A percentile compares a stretch with the other conserved stretches of the same genome.
These are phyloP conservation scores for Corchorus olitorius DNA, from an alignment of 345 rosid genomes.

Conservation along the genomic window DNA sequence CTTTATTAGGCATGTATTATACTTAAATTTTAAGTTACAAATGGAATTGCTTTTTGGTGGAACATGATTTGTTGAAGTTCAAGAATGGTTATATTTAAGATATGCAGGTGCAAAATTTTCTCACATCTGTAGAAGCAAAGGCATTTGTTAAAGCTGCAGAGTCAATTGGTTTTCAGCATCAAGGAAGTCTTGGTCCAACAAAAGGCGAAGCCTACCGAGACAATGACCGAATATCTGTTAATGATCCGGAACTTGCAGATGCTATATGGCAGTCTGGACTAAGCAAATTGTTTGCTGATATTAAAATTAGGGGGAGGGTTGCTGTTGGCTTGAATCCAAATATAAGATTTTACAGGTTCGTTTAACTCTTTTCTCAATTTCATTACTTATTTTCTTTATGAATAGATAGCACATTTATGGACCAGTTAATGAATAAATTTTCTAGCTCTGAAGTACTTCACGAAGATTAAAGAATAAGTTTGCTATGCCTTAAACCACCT, in stretches of 20 bases:
- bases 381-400: background rate
- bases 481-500: background rate
- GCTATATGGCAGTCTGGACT: constrained; percentile 80
- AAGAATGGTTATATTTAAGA: constrained; percentile 23
- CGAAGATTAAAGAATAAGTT: background rate
- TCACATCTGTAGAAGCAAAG: constrained; percentile 66
- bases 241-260: constrained; percentile 69
- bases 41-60: background rate
- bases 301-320: constrained; percentile 71
- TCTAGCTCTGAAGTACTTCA: background rate
- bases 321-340: constrained; percentile 94
- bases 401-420: background rate
- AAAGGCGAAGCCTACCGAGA: constrained; percentile 93
- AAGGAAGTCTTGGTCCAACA: constrained; percentile 91
- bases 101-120: constrained; percentile 70
- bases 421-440: background rate
- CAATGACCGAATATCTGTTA: constrained; percentile 71
- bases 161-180: constrained; percentile 79
- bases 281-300: constrained; percentile 55
- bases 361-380: background rate
- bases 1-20: background rate
- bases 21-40: background rate
- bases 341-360: constrained; percentile 79
- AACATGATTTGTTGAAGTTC: background rate
- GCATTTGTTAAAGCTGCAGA: constrained; percentile 69